Base-by-base conservation (phyloP, 225 moss, liverwort and hornwort species). In the Rhytidiadelphus loreus region DNA sequence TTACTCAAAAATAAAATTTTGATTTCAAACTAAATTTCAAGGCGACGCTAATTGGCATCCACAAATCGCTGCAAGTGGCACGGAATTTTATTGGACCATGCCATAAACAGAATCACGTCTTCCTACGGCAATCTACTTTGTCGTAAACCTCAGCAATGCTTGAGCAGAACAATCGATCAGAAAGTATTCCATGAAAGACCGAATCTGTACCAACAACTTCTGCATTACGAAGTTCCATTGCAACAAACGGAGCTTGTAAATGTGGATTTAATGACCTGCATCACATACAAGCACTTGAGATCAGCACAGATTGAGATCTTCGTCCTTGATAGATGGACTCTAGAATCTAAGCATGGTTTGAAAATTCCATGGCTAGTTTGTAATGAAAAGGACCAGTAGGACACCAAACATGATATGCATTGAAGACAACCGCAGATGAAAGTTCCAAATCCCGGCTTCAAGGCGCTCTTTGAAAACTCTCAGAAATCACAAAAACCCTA, bases 181-280 rank as follows among this genome's bases (percentile, higher is more conserved):
- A 83, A 80, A 65, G 30, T 41, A 85, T 44, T 70, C 71, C 82
- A 66, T 57, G 22, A 48, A 62, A 56, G 33, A 78, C n/a, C 44
- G 39, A 79, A 75, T 79, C 50, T 72, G 37, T 50, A 72, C 37
- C 83, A 28, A 58, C 72, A 64, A 71, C 56, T 55, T 82, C 89
- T 46, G 59, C 59, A 44, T 58, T 37, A 41, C 71, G 50, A 83
- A 71, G 77, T 29, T 82, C 85, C 85, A 69, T 64, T 43, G 64
- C 77, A 64, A 69, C 37, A 55, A 70, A 81, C 70, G 39, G 83
- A 86, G 35, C 84, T 50, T 73, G 19, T 80, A 50, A 86, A 65
- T 76, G 50, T 57, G 77, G 70, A 85, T 82, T 81, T 75, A 48
- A 46, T 72, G 88, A 78, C 83, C 92, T 92, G 90, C 88, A 90